phyloP scores from a whole-genome alignment of 2,329 filamentous ascomycete species.

The Stagonosporopsis tanaceti region DNA sequence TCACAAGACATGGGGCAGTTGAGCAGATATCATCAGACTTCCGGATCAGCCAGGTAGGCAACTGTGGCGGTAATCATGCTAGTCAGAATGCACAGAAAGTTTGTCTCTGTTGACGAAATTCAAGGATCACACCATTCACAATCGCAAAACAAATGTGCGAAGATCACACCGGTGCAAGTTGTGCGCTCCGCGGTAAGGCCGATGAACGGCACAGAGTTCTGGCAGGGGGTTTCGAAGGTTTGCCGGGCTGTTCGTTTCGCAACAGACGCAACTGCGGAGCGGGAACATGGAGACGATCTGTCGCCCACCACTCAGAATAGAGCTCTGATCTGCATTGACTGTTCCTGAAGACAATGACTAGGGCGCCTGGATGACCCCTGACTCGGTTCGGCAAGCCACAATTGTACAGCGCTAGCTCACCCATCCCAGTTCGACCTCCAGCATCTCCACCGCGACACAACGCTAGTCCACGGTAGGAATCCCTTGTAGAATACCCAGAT shows the following conservation, averaged over 20 bases:
- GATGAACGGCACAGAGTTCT: constrained; percentile 1
- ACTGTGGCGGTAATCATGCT: constrained; percentile 8
- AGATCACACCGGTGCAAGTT: constrained; percentile 1
- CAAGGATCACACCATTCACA: constrained; percentile 5
- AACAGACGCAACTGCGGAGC: constrained; percentile 27
- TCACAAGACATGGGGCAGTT: constrained; percentile 7
- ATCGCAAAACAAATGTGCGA: constrained; percentile 7
- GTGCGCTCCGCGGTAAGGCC: constrained; percentile 9
- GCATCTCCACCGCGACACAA: constrained; percentile 35
- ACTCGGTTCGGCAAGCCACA: constrained; percentile 39
- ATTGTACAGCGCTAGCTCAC: constrained; percentile 27
- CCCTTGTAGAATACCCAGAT: constrained; percentile 28
- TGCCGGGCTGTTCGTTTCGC: constrained; percentile 28
- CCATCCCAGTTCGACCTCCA: constrained; percentile 24
- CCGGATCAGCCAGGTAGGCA: constrained; percentile 4
- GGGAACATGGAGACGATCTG: constrained; percentile 24
- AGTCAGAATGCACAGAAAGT: background rate
- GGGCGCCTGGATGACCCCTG: constrained; percentile 25
- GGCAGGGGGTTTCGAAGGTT: constrained; percentile 15
- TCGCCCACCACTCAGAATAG: constrained; percentile 28
- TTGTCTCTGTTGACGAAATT: constrained; percentile 1
- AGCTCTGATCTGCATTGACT: constrained; percentile 28
- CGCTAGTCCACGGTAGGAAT: constrained; percentile 28
- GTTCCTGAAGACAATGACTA: constrained; percentile 29
- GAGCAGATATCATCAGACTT: constrained; percentile 9